Conservation (phyloP, 1,284 basidiomycete species). For the Psilocybe mexicana region DNA sequence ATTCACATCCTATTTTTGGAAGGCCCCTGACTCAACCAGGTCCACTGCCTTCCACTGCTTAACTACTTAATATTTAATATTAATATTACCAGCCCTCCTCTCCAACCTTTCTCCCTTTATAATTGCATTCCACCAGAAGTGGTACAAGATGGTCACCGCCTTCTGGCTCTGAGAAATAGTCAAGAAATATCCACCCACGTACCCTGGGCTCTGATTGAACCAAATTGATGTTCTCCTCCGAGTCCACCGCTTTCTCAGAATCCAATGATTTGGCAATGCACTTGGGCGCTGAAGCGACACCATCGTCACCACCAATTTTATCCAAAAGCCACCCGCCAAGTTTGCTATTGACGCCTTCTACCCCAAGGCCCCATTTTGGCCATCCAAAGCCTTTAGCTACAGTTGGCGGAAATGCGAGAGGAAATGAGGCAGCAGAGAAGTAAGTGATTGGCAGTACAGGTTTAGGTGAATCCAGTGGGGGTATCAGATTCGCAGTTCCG, state of each 20-base stretch:
- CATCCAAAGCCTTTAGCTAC: conserved; percentile 82
- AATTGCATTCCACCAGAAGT: conserved; percentile 78
- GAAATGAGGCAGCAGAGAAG: conserved; percentile 81
- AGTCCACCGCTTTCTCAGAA: neutral
- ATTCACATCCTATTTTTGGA: neutral
- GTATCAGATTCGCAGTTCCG: conserved; percentile 53
- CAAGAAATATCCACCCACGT: conserved; percentile 73
- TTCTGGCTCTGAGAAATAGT: conserved; percentile 65
- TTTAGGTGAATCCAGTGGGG: conserved; percentile 37
- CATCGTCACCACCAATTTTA: conserved; percentile 33
- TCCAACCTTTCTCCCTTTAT: conserved; percentile 46
- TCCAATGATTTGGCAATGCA: neutral
- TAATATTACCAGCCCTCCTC: conserved; percentile 46
- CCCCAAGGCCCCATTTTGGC: conserved; percentile 70
- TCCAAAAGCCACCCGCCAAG: conserved; percentile 71
- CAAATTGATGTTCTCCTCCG: conserved; percentile 10
- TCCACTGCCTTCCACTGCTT: too few relatives aligned
- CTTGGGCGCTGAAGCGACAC: neutral
- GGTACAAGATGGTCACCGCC: conserved; percentile 50
- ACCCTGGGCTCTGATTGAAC: conserved; percentile 39
- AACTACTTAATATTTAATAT: too few relatives aligned
- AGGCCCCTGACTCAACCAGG: neutral
- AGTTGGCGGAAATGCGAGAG: conserved; percentile 70
- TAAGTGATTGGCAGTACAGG: conserved; percentile 69
- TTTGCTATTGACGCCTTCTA: conserved; percentile 81